phyloP scores from a whole-genome alignment of 495 filamentous ascomycete genomes.

The Penicillium desertorum region DNA sequence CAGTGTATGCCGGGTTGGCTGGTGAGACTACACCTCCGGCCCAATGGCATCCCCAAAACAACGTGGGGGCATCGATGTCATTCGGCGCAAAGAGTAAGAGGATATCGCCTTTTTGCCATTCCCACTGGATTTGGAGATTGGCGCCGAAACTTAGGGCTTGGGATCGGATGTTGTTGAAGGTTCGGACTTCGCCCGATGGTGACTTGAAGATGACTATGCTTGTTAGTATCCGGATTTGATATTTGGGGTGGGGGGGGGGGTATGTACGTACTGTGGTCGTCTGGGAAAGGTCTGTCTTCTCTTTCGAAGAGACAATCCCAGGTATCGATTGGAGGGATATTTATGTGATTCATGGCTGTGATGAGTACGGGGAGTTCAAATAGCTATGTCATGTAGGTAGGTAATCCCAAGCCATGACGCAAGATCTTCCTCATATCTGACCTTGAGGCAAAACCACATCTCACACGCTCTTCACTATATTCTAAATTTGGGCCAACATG shows the following conservation, averaged over 20 bases:
- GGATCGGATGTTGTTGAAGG: background rate
- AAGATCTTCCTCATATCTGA: background rate
- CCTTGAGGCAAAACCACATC: too few relatives aligned
- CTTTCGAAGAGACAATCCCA: constrained; percentile 8
- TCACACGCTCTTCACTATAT: too few relatives aligned
- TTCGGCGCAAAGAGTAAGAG: constrained; percentile 61
- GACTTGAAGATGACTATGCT: constrained; percentile 4
- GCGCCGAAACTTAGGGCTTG: background rate
- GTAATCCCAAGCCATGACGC: background rate
- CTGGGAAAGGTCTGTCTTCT: constrained; percentile 1
- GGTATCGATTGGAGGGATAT: background rate
- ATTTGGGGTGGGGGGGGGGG: too few relatives aligned
- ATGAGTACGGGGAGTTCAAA: background rate
- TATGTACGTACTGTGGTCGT: background rate
- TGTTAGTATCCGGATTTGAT: background rate
- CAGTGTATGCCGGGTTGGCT: constrained; percentile 77
- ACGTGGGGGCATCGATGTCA: constrained; percentile 59
- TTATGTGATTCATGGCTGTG: background rate
- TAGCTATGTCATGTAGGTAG: too few relatives aligned
- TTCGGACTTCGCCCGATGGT: background rate
- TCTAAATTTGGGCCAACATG: too few relatives aligned
- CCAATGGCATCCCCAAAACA: constrained; percentile 75
- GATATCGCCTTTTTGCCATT: constrained; percentile 57
- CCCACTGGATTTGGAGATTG: background rate
- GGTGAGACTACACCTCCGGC: constrained; percentile 75